Percentiles rank a stretch among this genome's conserved stretches.
Conservation (phyloP, 257 asterid species). For the Salvia splendens region DNA sequence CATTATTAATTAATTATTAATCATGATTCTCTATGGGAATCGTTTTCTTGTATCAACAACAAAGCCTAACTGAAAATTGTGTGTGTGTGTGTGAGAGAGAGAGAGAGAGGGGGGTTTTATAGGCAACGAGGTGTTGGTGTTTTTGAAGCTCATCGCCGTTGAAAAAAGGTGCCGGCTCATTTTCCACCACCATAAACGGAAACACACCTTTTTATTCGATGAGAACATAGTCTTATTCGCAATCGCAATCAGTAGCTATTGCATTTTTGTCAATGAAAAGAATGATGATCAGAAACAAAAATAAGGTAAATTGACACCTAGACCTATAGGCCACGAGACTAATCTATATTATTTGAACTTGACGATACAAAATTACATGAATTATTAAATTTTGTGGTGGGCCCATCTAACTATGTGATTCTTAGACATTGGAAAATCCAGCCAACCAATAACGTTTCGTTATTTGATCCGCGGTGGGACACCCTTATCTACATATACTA, state of each 20-base stretch:
- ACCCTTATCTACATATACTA: constrained; percentile 21
- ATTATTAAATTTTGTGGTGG: constrained; percentile 25
- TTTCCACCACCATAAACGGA: too few relatives aligned
- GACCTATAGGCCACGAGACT: not conserved
- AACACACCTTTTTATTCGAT: not conserved
- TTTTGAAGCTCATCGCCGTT: too few relatives aligned
- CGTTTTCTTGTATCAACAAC: too few relatives aligned
- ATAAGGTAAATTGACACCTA: constrained; percentile 1
- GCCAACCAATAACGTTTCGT: constrained; percentile 37
- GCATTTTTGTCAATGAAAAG: constrained; percentile 4
- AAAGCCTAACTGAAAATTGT: too few relatives aligned
- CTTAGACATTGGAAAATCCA: constrained; percentile 35
- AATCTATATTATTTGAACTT: not conserved
- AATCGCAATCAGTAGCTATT: not conserved
- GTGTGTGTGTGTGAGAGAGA: too few relatives aligned
- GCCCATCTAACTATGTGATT: constrained; percentile 12
- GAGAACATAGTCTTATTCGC: not conserved
- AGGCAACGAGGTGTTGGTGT: too few relatives aligned
- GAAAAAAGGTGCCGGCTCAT: too few relatives aligned
- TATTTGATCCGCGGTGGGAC: constrained; percentile 41
- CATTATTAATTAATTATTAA: too few relatives aligned
- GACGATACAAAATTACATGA: not conserved
- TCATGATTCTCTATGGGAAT: too few relatives aligned
- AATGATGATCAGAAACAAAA: not conserved
- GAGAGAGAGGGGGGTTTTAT: too few relatives aligned